phyloP scores from a whole-genome alignment of 176 grass and related monocot genomes.

The Saccharum spontaneum region DNA sequence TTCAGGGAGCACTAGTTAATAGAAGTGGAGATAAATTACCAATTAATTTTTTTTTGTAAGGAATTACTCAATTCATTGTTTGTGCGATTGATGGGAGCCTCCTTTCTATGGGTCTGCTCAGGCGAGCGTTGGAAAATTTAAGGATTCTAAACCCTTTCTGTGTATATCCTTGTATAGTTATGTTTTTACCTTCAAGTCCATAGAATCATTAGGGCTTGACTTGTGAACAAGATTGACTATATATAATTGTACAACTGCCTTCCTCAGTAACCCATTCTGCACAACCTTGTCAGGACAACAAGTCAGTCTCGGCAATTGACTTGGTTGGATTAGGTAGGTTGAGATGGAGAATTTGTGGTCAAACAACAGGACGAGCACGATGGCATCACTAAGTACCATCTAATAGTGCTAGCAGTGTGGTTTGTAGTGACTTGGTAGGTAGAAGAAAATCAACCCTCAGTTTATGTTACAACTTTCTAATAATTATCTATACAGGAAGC shows the following conservation, averaged over 20 bases:
- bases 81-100: background rate
- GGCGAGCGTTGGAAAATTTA: background rate
- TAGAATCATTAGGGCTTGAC: background rate
- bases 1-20: too few relatives aligned
- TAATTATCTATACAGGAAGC: background rate
- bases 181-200: background rate
- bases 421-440: background rate
- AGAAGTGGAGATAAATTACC: too few relatives aligned
- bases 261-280: background rate
- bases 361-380: background rate
- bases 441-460: background rate
- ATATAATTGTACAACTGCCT: background rate
- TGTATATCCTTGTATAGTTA: background rate
- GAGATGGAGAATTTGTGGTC: too few relatives aligned
- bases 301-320: background rate
- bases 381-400: background rate
- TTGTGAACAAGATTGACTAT: background rate
- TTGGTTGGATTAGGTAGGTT: background rate
- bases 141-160: background rate
- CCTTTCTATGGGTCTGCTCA: background rate
- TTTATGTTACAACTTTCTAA: background rate
- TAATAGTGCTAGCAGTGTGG: background rate
- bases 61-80: background rate
- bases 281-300: background rate
- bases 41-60: too few relatives aligned